Evolutionary conservation across 208 protist genomes (phyloP), one percentile per base, ranked within the genome.

Genomic region (Hexamita inflata): DNA sequence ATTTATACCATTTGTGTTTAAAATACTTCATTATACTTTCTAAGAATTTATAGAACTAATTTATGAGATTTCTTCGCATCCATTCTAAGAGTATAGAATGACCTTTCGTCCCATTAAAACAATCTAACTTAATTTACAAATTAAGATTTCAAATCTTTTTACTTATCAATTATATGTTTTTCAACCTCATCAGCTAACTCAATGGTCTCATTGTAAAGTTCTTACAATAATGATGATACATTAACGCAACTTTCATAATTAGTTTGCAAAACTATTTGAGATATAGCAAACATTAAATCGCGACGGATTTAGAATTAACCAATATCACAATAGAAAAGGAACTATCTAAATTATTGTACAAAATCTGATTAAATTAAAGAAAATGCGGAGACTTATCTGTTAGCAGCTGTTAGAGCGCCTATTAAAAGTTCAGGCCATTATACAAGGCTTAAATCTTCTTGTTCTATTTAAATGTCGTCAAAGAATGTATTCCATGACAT

Each of bases 271-370:
- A 70, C 11, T n/a, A 70, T 7, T 42, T 75, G 26, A 40, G 78
- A 45, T 45, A 89, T 85, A 9, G 74, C 64, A 53, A 66, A 60
- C 0, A 90, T 13, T 9, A 89, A 57, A 13, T 81, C 30, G 0
- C 89, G 42, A n/a, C 86, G 59, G 13, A 65, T 76, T 19, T 61
- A 42, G 45, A 90, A 89, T 7, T 90, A 81, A 49, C 87, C 87
- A 42, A 87, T 59, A 28, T 4, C 13, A 41, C 19, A 75, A 30
- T 49, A 4, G 24, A 45, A 60, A 29, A 75, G 7, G 41, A 61
- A 75, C 7, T 61, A 15, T 9, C 24, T 9, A n/a, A 70, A 58
- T 42, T 70, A 15, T 15, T 7, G 7, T 15, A 40, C 26, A 60
- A 60, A 75, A n/a, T 35, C 38, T 9, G n/a, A 2, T 68, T 15